These are phyloP conservation scores for Calonectria honghensis DNA, from an alignment of 2,329 filamentous ascomycete species.

Conservation along the genomic window DNA sequence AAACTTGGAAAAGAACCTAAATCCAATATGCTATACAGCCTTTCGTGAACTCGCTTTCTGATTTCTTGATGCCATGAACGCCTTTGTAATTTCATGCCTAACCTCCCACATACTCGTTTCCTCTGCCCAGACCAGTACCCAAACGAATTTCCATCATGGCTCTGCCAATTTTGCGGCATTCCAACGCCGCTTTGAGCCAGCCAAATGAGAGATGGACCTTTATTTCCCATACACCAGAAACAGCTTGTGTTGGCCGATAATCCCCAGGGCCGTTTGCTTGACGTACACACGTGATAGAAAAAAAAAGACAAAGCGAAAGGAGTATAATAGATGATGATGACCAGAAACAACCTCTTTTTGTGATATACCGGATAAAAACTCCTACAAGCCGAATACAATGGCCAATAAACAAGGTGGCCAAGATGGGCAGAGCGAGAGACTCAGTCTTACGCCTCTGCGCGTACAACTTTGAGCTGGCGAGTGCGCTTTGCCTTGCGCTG, in stretches of 20 bases:
- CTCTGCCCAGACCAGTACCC: slow-evolving; percentile 26
- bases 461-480: slow-evolving; percentile 63
- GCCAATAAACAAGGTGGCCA: neutral
- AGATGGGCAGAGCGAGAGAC: neutral
- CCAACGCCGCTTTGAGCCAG: slow-evolving; percentile 23
- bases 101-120: slow-evolving; percentile 7
- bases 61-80: slow-evolving; percentile 32
- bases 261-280: slow-evolving; percentile 26
- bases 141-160: slow-evolving; percentile 29
- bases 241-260: slow-evolving; percentile 29
- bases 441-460: slow-evolving; percentile 57
- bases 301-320: slow-evolving; percentile 23
- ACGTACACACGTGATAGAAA: slow-evolving; percentile 19
- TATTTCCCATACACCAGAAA: slow-evolving; percentile 23
- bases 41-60: slow-evolving; percentile 36
- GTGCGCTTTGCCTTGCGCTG: slow-evolving; percentile 67
- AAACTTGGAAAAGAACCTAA: neutral
- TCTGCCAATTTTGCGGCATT: slow-evolving; percentile 10
- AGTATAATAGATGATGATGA: neutral
- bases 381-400: neutral
- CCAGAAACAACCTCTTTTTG: neutral
- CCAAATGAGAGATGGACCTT: slow-evolving; percentile 18
- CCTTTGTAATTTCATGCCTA: slow-evolving; percentile 31
- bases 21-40: slow-evolving; percentile 31
- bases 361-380: slow-evolving; percentile 15